Conservation (phyloP, 768 basidiomycete genomes). For the Leccinum sublutescens region DNA sequence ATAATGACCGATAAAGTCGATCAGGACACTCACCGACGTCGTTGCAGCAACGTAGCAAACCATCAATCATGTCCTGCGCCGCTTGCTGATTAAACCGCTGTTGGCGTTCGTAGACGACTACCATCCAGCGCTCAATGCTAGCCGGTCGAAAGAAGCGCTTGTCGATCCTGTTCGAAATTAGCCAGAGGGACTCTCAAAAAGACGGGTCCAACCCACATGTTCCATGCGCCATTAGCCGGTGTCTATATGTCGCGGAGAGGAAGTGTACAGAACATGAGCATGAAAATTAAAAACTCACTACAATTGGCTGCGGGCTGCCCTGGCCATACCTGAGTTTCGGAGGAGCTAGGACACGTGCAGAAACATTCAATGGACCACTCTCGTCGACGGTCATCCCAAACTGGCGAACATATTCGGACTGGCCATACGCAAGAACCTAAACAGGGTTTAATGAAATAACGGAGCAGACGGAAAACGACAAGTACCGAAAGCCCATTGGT, state of each 20-base stretch:
- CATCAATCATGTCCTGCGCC: constrained; percentile 53
- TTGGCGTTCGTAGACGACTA: constrained; percentile 65
- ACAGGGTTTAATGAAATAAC: background rate
- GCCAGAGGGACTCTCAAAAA: background rate
- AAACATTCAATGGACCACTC: constrained; percentile 51
- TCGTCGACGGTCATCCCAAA: constrained; percentile 68
- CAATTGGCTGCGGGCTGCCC: constrained; percentile 52
- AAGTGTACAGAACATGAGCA: background rate
- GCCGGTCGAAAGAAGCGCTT: constrained; percentile 64
- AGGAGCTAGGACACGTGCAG: constrained; percentile 61
- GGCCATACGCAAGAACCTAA: constrained; percentile 64
- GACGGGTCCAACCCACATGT: constrained; percentile 49
- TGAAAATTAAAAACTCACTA: constrained; percentile 40
- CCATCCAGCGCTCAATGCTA: constrained; percentile 54
- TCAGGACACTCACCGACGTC: constrained; percentile 54
- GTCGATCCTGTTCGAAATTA: constrained; percentile 52
- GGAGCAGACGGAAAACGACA: background rate
- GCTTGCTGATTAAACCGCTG: constrained; percentile 51
- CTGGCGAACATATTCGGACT: constrained; percentile 70
- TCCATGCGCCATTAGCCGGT: constrained; percentile 73
- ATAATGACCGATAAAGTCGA: background rate
- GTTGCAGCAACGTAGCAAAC: constrained; percentile 46
- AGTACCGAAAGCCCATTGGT: constrained; percentile 50
- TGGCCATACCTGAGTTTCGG: constrained; percentile 67
- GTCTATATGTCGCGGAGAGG: constrained; percentile 35